Conservation (phyloP, 2,329 filamentous ascomycete genomes). For the Emergomyces pasteurianus region DNA sequence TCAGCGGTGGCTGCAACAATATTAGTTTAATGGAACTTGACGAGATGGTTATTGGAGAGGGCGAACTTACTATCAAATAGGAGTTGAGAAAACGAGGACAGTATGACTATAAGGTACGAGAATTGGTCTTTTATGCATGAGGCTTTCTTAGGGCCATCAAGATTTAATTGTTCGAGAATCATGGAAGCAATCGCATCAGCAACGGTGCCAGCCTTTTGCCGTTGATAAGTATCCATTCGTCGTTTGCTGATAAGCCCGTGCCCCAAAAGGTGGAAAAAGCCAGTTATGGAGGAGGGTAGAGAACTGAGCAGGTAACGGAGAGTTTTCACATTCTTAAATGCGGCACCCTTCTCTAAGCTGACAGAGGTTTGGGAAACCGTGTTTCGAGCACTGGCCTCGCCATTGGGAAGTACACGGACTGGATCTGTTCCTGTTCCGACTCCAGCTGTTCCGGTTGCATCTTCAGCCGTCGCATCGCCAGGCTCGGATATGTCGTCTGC, state of each 20-base stretch:
- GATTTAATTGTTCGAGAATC: slow-evolving; percentile 55
- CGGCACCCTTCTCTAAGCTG: slow-evolving; percentile 20
- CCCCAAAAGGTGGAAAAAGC: slow-evolving; percentile 75
- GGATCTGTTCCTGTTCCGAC: slow-evolving; percentile 12
- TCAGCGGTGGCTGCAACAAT: slow-evolving; percentile 29
- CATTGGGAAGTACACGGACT: background rate
- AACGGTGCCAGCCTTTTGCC: slow-evolving; percentile 49
- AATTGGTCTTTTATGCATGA: slow-evolving; percentile 44
- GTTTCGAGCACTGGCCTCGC: slow-evolving; percentile 12
- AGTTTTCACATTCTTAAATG: slow-evolving; percentile 65
- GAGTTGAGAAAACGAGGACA: slow-evolving; percentile 67
- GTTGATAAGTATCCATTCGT: slow-evolving; percentile 52
- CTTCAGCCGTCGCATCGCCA: slow-evolving; percentile 10
- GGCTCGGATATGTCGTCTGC: slow-evolving; percentile 13
- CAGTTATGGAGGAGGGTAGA: slow-evolving; percentile 66
- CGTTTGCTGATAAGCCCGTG: slow-evolving; percentile 68
- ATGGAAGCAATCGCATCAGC: slow-evolving; percentile 60
- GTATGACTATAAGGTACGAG: slow-evolving; percentile 69
- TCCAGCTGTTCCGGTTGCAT: slow-evolving; percentile 4
- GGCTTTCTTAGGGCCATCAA: slow-evolving; percentile 36
- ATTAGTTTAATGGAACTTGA: slow-evolving; percentile 3
- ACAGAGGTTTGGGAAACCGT: slow-evolving; percentile 11
- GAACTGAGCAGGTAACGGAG: slow-evolving; percentile 67
- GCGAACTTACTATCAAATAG: slow-evolving; percentile 53
- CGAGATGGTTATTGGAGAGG: slow-evolving; percentile 3